Evolutionary conservation across 306 rosid species (phyloP).

Genomic region (Vigna unguiculata): DNA sequence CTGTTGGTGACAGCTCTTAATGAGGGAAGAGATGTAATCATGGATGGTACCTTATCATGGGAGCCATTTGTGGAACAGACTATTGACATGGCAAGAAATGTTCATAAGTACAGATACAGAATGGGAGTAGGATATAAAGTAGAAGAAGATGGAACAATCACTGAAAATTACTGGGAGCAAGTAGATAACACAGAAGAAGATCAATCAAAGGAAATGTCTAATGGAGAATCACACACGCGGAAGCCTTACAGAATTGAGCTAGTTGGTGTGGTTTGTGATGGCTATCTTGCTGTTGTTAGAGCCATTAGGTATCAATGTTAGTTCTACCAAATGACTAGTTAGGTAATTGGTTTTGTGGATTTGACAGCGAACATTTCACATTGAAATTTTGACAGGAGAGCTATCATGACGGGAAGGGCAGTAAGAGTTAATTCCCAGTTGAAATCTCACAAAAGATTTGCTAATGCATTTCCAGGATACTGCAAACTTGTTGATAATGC

Average conservation of each 20-base stretch:
- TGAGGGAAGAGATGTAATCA: conserved; percentile 87
- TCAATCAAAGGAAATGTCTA: conserved; percentile 22
- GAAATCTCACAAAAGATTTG: conserved; percentile 95
- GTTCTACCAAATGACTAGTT: conserved; percentile 3
- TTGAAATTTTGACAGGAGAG: conserved; percentile 68
- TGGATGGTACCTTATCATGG: conserved; percentile 97
- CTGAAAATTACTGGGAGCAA: conserved; percentile 85
- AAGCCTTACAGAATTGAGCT: conserved; percentile 88
- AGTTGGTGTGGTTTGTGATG: conserved; percentile 96
- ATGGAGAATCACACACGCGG: conserved; percentile 33
- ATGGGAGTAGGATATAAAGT: conserved; percentile 92
- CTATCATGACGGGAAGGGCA: conserved; percentile 79
- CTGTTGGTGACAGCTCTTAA: conserved; percentile 86
- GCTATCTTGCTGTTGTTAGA: conserved; percentile 87
- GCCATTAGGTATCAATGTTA: conserved; percentile 69
- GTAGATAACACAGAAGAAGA: conserved; percentile 54
- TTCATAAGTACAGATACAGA: conserved; percentile 76
- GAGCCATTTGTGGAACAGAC: conserved; percentile 85
- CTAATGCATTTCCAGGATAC: conserved; percentile 69
- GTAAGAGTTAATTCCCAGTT: conserved; percentile 90
- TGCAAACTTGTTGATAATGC: conserved; percentile 87
- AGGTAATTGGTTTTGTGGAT: conserved; percentile 2
- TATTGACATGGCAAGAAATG: conserved; percentile 78
- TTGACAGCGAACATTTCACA: background rate
- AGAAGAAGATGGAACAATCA: conserved; percentile 65